Evolutionary conservation across 495 filamentous ascomycete species (phyloP).

Genomic region (Chlorociboria aeruginascens): DNA sequence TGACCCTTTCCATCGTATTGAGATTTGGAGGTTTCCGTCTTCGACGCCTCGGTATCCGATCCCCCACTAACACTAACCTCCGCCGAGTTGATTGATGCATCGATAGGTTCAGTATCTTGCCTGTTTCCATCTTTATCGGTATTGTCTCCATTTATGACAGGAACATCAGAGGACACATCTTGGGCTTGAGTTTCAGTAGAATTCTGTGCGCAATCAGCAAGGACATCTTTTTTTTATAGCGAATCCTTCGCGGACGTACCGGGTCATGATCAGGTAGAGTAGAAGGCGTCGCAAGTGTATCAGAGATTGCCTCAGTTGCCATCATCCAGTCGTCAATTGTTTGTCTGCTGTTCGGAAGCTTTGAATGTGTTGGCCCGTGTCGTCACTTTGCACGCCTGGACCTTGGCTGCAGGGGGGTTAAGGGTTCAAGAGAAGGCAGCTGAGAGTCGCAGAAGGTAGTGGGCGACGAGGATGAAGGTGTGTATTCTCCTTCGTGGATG

Average conservation of each 20-base stretch:
- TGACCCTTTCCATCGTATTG: constrained; percentile 46
- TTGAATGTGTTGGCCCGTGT: constrained; percentile 22
- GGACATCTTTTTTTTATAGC: background rate
- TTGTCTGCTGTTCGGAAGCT: constrained; percentile 16
- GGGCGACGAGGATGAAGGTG: constrained; percentile 9
- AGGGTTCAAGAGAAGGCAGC: background rate
- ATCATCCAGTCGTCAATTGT: constrained; percentile 35
- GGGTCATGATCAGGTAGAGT: constrained; percentile 32
- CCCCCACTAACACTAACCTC: constrained; percentile 49
- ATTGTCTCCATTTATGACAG: constrained; percentile 31
- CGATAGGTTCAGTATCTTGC: constrained; percentile 36
- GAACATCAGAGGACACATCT: constrained; percentile 29
- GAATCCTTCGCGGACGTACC: constrained; percentile 24
- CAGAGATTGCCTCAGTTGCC: constrained; percentile 43
- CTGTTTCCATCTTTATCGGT: constrained; percentile 30
- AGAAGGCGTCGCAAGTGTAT: constrained; percentile 38
- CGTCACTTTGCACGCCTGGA: constrained; percentile 13
- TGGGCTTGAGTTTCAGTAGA: constrained; percentile 19
- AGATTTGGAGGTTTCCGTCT: constrained; percentile 34
- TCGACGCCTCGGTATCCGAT: constrained; percentile 57
- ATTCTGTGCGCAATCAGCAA: constrained; percentile 17
- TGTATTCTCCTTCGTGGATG: constrained; percentile 10
- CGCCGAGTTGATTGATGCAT: constrained; percentile 38
- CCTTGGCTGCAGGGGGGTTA: constrained; percentile 2
- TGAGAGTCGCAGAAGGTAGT: constrained; percentile 11